Evolutionary conservation across 257 asterid species (phyloP).

Genomic region (Cordia subcordata): DNA sequence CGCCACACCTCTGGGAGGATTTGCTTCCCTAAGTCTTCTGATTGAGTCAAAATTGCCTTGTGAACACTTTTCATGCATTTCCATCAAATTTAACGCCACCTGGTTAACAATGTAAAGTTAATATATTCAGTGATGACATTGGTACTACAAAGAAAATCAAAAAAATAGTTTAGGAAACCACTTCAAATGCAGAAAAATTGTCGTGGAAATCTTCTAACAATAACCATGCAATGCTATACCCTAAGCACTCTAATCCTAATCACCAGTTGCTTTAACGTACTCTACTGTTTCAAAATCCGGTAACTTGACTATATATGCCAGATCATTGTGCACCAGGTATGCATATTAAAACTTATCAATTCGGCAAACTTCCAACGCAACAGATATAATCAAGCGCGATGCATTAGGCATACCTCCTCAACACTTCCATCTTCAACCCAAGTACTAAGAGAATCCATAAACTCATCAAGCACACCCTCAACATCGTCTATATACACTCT

Average conservation of each 20-base stretch:
- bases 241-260: too few relatives aligned
- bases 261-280: too few relatives aligned
- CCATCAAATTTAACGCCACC: constrained; percentile 59
- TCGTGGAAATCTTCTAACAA: too few relatives aligned
- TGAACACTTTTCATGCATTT: constrained; percentile 65
- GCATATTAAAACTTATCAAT: background rate
- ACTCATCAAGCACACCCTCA: constrained; percentile 62
- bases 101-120: constrained; percentile 10
- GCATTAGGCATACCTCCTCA: constrained; percentile 49
- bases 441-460: constrained; percentile 54
- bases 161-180: background rate
- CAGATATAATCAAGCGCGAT: background rate
- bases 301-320: too few relatives aligned
- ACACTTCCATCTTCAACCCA: constrained; percentile 62
- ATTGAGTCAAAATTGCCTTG: constrained; percentile 55
- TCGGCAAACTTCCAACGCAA: background rate
- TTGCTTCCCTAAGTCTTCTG: constrained; percentile 36
- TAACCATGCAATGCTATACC: too few relatives aligned
- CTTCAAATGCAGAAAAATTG: background rate
- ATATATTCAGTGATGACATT: background rate
- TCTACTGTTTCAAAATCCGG: too few relatives aligned
- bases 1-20: constrained; percentile 22
- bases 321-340: background rate
- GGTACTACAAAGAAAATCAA: background rate
- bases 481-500: constrained; percentile 58